A percentile compares a stretch with the other conserved stretches of the same genome.
phyloP scores from a whole-genome alignment of 345 rosid genomes.

The Gossypium ekmanianum region DNA sequence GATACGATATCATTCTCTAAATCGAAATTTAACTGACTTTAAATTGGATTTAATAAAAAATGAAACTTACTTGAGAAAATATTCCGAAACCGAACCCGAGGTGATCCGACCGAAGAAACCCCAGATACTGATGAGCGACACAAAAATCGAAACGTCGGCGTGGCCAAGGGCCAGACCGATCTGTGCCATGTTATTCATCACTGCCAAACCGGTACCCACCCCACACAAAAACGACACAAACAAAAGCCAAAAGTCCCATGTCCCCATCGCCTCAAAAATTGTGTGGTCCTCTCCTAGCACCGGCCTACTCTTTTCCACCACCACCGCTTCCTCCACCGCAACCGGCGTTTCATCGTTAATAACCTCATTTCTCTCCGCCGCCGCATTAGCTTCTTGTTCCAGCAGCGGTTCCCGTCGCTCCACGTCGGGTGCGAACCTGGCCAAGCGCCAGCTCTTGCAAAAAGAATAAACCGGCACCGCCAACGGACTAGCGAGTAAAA shows the following conservation, averaged over 20 bases:
- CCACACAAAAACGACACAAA: slow-evolving; percentile 82
- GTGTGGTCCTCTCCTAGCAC: slow-evolving; percentile 87
- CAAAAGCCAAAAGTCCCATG: slow-evolving; percentile 80
- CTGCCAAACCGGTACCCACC: slow-evolving; percentile 85
- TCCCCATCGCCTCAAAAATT: slow-evolving; percentile 57
- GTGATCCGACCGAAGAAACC: slow-evolving; percentile 86
- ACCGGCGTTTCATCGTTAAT: neutral
- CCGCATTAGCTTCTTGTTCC: slow-evolving; percentile 16
- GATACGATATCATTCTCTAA: no score
- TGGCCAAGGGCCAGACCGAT: slow-evolving; percentile 89
- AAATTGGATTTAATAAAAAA: neutral
- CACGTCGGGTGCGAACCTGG: slow-evolving; percentile 24
- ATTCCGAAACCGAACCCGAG: slow-evolving; percentile 79
- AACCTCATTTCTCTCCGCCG: slow-evolving; percentile 3
- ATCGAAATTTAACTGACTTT: no score
- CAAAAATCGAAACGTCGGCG: slow-evolving; percentile 74
- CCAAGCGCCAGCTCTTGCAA: slow-evolving; percentile 29
- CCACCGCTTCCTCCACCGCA: slow-evolving; percentile 15
- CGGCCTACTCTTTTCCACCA: slow-evolving; percentile 37
- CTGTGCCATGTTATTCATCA: slow-evolving; percentile 91
- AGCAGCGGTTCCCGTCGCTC: slow-evolving; percentile 60
- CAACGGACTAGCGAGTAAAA: slow-evolving; percentile 62
- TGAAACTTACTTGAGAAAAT: slow-evolving; percentile 57
- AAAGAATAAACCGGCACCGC: slow-evolving; percentile 50
- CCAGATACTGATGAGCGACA: slow-evolving; percentile 85